Evolutionary conservation across 2,329 filamentous ascomycete species (phyloP), one percentile per base, ranked within the genome.

Genomic region (Endocalyx cinctus): DNA sequence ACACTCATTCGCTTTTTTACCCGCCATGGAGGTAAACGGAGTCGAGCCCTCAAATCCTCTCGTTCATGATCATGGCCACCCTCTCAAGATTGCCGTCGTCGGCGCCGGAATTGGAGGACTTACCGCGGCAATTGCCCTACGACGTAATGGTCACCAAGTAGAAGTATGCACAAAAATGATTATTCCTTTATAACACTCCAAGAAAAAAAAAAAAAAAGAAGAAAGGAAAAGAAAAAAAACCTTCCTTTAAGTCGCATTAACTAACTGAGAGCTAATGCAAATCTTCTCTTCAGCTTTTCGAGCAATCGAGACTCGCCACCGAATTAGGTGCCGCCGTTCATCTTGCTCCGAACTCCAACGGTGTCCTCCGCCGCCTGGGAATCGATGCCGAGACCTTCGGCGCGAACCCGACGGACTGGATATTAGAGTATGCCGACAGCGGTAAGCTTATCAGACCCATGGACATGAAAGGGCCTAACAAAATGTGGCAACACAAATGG

Each of bases 321-420:
- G 77, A 55, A 49, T 56, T 65, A 2, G 78, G 77, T 1, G 77
- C 78, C 4, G 77, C 77, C 0, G 67, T 82, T 13, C 76, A 82
- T 46, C 51, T 82, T 5, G 69, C 74, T 0, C 76, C 79, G 1
- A 84, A 83, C 45, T 60, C 68, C 3, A 78, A 79, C 50, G 72
- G 74, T 1, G 54, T 82, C 3, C 57, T 83, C 10, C 56, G 58
- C 6, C 51, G 52, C 27, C 57, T 60, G 41, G 64, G 62, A 2
- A 52, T 67, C 13, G 46, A 46, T 1, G 58, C 60, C 5, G 62
- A 66, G 43, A 41, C 41, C 0, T 57, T 65, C 25, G 63, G 63
- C 4, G 64, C 55, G 7, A 23, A 23, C 29, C 29, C 33, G 2
- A 52, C 52, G 45, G 41, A 49, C 5, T 34, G 39, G n/a, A 18